A percentile compares a stretch with the other conserved stretches of the same genome.
Conservation (phyloP, 192 early-diverging fungal species). For the Chytriomyces confervae region DNA sequence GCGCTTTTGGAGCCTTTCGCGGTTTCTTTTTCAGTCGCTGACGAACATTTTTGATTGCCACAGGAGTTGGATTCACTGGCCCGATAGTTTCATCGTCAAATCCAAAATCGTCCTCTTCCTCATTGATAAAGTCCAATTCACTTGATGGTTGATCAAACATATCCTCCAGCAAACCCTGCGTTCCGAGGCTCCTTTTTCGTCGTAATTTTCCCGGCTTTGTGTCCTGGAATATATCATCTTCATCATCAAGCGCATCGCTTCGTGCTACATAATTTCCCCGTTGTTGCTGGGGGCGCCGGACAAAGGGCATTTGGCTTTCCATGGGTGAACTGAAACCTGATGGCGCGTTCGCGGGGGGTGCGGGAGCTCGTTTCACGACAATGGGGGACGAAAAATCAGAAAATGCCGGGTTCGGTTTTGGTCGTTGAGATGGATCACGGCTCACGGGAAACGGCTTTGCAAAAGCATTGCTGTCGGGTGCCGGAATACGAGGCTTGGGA, state of each 20-base stretch:
- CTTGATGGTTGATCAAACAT: conserved; percentile 9
- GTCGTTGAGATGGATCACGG: not conserved
- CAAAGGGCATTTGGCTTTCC: conserved; percentile 32
- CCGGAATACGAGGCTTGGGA: not conserved
- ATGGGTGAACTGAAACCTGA: not conserved
- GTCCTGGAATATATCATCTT: conserved; percentile 15
- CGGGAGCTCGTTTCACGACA: not conserved
- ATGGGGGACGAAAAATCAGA: conserved; percentile 10
- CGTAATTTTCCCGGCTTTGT: not conserved
- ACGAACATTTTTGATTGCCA: conserved; percentile 25
- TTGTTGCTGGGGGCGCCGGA: conserved; percentile 7
- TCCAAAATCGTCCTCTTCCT: conserved; percentile 10
- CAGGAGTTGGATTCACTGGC: conserved; percentile 12
- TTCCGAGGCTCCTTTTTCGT: conserved; percentile 1
- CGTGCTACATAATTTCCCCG: not conserved
- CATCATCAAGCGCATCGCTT: conserved; percentile 18
- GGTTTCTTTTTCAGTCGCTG: conserved; percentile 33
- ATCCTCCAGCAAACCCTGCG: conserved; percentile 12
- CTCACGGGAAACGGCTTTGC: not conserved
- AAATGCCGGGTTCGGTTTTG: not conserved
- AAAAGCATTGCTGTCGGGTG: not conserved
- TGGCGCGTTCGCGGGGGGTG: not conserved
- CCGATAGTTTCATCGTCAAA: conserved; percentile 25
- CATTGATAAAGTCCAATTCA: not conserved
- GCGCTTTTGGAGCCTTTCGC: conserved; percentile 24